These are phyloP conservation scores for Didymosphaeria variabile DNA, from an alignment of 2,329 filamentous ascomycete genomes.

Conservation along the genomic window DNA sequence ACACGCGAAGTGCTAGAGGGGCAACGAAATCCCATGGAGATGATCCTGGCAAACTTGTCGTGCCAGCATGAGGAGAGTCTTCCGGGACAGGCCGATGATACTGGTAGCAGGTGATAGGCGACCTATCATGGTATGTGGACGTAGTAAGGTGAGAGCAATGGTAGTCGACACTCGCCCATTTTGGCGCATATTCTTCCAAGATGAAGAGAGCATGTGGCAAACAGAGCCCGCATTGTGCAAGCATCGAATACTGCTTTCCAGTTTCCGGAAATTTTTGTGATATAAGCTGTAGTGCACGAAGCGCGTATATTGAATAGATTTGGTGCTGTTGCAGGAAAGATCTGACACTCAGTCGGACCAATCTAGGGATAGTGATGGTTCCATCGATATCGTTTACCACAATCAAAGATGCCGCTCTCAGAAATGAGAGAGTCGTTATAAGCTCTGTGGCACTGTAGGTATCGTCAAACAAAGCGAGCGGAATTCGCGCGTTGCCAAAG, in stretches of 20 bases:
- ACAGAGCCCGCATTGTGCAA: background rate
- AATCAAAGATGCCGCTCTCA: background rate
- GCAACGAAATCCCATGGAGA: background rate
- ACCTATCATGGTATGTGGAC: too few relatives aligned
- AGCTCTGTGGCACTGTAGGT: background rate
- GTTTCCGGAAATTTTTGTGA: slow-evolving; percentile 8
- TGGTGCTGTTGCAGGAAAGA: background rate
- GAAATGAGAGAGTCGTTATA: background rate
- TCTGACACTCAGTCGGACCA: background rate
- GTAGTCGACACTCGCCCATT: background rate
- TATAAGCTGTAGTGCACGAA: background rate
- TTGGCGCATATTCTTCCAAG: background rate
- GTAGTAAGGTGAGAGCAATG: background rate
- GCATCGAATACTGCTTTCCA: slow-evolving; percentile 8
- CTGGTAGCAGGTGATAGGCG: too few relatives aligned
- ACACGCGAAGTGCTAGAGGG: slow-evolving; percentile 10
- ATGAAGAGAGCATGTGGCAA: slow-evolving; percentile 12
- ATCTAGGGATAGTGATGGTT: background rate
- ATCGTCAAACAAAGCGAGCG: background rate
- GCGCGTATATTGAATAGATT: background rate
- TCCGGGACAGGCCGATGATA: too few relatives aligned
- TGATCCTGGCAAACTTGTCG: background rate
- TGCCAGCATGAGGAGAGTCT: background rate
- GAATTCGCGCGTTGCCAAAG: background rate
- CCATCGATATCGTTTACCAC: background rate